Base-by-base conservation (phyloP, 148 eudicot genomes). In the Bassia scoparia region DNA sequence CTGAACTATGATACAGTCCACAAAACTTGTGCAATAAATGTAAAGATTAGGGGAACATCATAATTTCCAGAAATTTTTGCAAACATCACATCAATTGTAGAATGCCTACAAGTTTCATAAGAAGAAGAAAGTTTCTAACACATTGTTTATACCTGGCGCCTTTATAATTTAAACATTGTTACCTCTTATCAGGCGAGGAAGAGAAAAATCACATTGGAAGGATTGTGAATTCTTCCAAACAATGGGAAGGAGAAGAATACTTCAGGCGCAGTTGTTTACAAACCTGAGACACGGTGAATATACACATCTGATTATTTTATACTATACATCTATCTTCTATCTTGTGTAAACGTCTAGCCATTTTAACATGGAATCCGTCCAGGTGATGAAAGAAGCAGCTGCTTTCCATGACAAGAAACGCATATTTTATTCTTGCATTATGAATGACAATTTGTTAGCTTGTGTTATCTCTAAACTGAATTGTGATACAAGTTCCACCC, bases 201-300 rank as follows among this genome's bases (percentile, higher is more conserved):
- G 68, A 70, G 35, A 77, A 88, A 74, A 84, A 86, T 62, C 86
- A 91, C 70, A 75, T 95, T 68, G 99, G 99, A 60, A 81, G 79
- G 78, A 88, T 95, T 33, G 34, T 89, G 69, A 95, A 80, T 91
- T 95, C 76, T 91, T 91, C 76, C 72, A 80, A 74, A 91, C 99
- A 52, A 82, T 70, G 16, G 16, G 89, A 84, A 30, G 90, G 79
- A 24, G 86, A 89, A 66, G 87, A 91, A 72, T 91, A 86, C 80
- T 91, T 88, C 75, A 89, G 99, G 92, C 87, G 38, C 99, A 95
- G 72, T 95, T 97, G 99, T 95, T 95, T 95, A 80, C 77, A 89
- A 86, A 87, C 93, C 99, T 33, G 86, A 88, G 96, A 95, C 79
- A 95, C 99, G 78, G 98, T 95, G 67, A 65, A 75, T 81, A 68